Conservation (phyloP, 2,329 filamentous ascomycete species). For the Gyromitra esculenta region DNA sequence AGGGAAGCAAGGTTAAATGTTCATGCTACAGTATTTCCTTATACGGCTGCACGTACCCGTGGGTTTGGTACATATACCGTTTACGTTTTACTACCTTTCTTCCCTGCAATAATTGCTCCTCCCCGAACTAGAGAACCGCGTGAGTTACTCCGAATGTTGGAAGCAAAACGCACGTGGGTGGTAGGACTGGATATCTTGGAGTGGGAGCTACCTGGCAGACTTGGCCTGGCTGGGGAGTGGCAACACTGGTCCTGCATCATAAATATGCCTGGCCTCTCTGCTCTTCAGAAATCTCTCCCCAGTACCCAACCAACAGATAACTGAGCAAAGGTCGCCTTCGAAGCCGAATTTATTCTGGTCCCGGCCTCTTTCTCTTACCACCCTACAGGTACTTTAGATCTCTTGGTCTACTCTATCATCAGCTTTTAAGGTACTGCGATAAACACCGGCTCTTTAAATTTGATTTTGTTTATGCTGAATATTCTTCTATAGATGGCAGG, state of each 20-base stretch:
- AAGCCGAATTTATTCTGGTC: neutral
- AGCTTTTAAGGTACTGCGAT: slow-evolving; percentile 14
- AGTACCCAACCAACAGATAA: neutral
- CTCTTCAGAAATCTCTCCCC: slow-evolving; percentile 1
- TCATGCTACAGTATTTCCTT: slow-evolving; percentile 7
- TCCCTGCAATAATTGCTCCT: neutral
- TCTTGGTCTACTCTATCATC: neutral
- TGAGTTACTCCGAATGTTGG: slow-evolving; percentile 30
- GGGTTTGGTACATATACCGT: slow-evolving; percentile 23
- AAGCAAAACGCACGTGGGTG: slow-evolving; percentile 32
- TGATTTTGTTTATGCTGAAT: slow-evolving; percentile 9
- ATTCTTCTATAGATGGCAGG: slow-evolving; percentile 18
- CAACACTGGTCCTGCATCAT: slow-evolving; percentile 15
- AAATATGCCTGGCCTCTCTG: slow-evolving; percentile 39
- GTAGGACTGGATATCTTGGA: slow-evolving; percentile 6
- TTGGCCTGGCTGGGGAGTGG: neutral
- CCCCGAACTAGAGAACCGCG: neutral
- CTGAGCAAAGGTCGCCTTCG: slow-evolving; percentile 4
- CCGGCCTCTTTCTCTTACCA: neutral
- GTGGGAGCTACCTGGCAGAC: slow-evolving; percentile 21
- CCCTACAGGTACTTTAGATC: neutral
- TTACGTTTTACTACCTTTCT: slow-evolving; percentile 14
- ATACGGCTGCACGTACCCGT: slow-evolving; percentile 12
- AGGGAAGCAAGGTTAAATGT: slow-evolving; percentile 27
- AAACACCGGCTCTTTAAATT: neutral